A percentile compares a stretch with the other conserved stretches of the same genome.
phyloP scores from a whole-genome alignment of 768 basidiomycete species.

The Termitomyces sp. region DNA sequence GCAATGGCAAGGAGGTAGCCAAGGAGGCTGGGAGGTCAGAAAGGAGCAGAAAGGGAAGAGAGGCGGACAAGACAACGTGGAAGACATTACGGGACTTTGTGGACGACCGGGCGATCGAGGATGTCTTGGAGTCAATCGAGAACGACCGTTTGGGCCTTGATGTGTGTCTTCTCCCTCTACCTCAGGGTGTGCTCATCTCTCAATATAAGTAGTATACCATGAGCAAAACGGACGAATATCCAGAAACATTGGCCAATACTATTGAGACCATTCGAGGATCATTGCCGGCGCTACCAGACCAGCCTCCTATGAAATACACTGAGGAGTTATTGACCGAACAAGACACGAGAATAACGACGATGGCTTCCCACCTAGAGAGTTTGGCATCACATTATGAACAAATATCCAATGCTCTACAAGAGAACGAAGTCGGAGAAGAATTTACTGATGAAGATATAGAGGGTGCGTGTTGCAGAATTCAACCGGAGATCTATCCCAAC shows the following conservation, averaged over 20 bases:
- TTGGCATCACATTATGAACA: constrained; percentile 72
- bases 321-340: constrained; percentile 48
- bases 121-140: constrained; percentile 68
- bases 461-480: constrained; percentile 29
- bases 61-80: constrained; percentile 55
- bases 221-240: constrained; percentile 58
- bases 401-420: constrained; percentile 63
- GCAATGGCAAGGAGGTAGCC: constrained; percentile 8
- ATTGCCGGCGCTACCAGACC: constrained; percentile 30
- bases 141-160: constrained; percentile 62
- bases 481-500: background rate
- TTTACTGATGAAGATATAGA: constrained; percentile 67
- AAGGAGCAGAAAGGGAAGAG: constrained; percentile 22
- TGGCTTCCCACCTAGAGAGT: constrained; percentile 71
- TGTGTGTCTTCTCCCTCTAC: constrained; percentile 31
- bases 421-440: constrained; percentile 61
- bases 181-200: background rate
- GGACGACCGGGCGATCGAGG: constrained; percentile 77
- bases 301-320: constrained; percentile 24
- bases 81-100: constrained; percentile 84
- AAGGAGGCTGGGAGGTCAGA: constrained; percentile 18
- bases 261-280: constrained; percentile 50
- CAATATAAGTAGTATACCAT: constrained; percentile 44
- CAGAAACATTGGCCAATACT: constrained; percentile 52
- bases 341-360: constrained; percentile 50